Percentiles rank a stretch among this genome's conserved stretches.
phyloP scores from a whole-genome alignment of 176 grass and related monocot species.

The Ananas comosus region DNA sequence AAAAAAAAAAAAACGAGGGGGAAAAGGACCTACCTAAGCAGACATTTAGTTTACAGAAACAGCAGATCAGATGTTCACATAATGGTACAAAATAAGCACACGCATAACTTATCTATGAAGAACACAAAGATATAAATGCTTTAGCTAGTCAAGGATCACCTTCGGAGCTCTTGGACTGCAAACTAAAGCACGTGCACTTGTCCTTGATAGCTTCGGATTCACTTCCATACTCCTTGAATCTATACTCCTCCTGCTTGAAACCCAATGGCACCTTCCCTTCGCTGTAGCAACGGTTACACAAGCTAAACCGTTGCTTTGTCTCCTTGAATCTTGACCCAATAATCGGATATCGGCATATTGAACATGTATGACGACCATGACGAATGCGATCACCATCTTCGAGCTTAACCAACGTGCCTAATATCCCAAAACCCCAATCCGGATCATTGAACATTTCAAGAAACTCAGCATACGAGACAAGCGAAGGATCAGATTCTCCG shows the following conservation, averaged over 20 bases:
- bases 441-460: conserved; percentile 96
- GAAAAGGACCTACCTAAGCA: not conserved
- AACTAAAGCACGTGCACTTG: conserved; percentile 80
- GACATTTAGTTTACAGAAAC: conserved; percentile 47
- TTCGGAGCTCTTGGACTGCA: conserved; percentile 49
- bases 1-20: too few relatives aligned
- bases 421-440: conserved; percentile 89
- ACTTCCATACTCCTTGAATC: conserved; percentile 82
- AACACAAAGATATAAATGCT: conserved; percentile 4
- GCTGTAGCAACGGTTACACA: conserved; percentile 87
- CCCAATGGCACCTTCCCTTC: conserved; percentile 93
- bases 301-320: conserved; percentile 69
- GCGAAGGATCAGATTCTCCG: conserved; percentile 85
- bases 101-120: conserved; percentile 2
- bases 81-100: conserved; percentile 38
- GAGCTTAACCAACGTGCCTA: conserved; percentile 72
- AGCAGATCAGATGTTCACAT: conserved; percentile 38
- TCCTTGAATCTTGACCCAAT: conserved; percentile 93
- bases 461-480: conserved; percentile 86
- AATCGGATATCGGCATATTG: conserved; percentile 77
- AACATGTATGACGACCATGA: conserved; percentile 72
- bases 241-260: conserved; percentile 85
- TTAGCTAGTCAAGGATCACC: conserved; percentile 51
- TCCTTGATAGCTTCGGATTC: conserved; percentile 70
- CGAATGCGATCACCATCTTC: conserved; percentile 89